Evolutionary conservation across 306 rosid genomes (phyloP).

Genomic region (Acacia confusa): DNA sequence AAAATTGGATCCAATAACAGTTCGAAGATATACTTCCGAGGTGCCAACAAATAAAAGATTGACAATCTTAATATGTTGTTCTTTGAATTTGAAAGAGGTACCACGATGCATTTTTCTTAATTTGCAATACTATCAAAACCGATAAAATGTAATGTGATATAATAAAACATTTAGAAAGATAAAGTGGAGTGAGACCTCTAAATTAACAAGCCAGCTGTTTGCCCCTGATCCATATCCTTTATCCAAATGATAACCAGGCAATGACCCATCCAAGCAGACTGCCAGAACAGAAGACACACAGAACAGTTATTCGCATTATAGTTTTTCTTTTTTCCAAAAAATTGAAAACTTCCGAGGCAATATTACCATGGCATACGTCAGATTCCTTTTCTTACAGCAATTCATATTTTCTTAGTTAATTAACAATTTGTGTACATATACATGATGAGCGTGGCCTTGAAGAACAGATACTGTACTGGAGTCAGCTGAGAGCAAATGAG

Average conservation of each 20-base stretch:
- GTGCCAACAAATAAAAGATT: background rate
- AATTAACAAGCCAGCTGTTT: slow-evolving; percentile 84
- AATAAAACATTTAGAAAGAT: background rate
- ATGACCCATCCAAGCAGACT: slow-evolving; percentile 96
- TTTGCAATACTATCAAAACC: background rate
- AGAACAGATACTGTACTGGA: background rate
- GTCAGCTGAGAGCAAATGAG: background rate
- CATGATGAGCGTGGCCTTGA: background rate
- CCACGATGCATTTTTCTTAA: background rate
- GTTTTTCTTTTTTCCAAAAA: background rate
- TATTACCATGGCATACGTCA: background rate
- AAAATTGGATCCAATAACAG: slow-evolving; percentile 14
- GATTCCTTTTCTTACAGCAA: background rate
- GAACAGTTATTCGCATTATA: slow-evolving; percentile 23
- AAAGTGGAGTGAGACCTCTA: slow-evolving; percentile 71
- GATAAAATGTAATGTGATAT: background rate
- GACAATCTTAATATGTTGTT: background rate
- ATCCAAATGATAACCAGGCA: slow-evolving; percentile 89
- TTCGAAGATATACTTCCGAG: background rate
- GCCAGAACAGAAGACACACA: slow-evolving; percentile 25
- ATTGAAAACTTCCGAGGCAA: background rate
- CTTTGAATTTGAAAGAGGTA: background rate
- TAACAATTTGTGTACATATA: background rate
- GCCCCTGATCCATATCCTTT: slow-evolving; percentile 88
- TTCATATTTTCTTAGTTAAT: slow-evolving; percentile 4